Base-by-base conservation (phyloP, 2,329 filamentous ascomycete genomes). In the Alternaria sp. region DNA sequence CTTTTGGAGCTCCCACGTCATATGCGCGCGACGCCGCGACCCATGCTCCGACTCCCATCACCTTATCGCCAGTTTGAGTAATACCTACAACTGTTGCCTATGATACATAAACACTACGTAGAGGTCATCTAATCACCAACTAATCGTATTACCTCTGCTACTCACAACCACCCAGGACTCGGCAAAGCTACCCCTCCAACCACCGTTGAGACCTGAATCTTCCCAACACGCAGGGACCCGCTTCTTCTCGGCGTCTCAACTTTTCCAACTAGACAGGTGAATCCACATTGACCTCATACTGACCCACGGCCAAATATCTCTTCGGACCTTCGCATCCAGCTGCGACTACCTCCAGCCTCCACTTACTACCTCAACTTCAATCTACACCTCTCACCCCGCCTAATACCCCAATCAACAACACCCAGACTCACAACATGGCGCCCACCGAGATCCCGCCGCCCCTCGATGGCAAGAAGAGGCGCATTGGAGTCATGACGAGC, bases 401-500 rank as follows among this genome's bases (percentile, higher is more conserved):
- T 40, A 30, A 55, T 47, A 58, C 54, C 23, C 32, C 52, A 50
- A 56, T 23, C 43, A 59, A 55, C 26, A 54, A 57, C 28, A 60
- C 49, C 46, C 15, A 23, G 47, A 57, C 61, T 50, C 56, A 49
- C 57, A 61, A 10, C 44, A 78, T 78, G 76, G 72, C 77, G 57
- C 73, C 76, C 44, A 68, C 71, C n/a, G 60, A 69, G 25, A 59
- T 75, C 30, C 79, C 79, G 12, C 65, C 76, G 55, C 76, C 77
- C 59, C 79, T 80, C 70, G 76, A 76, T 66, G 77, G 81, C 69
- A 85, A 84, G 78, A 87, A 86, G 79, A 87, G 88, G 76, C 84
- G 87, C 68, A 95, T 97, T 79, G 94, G 90, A 69, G 89, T 97
- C 80, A 93, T 97, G 90, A 97, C 94, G 76, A 96, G 92, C 71